Evolutionary conservation across 805 yeast genomes (phyloP), one percentile per base, ranked within the genome.

Genomic region (Zygosaccharomyces pseudorouxii): DNA sequence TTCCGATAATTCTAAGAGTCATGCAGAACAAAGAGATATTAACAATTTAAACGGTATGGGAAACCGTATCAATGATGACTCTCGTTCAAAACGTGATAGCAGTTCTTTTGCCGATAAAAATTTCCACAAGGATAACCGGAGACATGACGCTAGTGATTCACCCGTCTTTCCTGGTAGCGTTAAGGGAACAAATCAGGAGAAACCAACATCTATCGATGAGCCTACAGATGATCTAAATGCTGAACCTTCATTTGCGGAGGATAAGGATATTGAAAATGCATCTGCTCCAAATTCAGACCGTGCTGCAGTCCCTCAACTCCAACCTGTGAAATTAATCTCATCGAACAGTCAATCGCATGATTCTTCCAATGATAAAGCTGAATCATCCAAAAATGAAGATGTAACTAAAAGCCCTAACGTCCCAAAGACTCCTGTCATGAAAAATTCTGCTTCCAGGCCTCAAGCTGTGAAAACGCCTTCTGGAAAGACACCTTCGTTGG

Each of bases 211-310:
- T 18, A 11, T 18, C 19, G 20, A n/a, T 7, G 44, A 29, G 3
- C 14, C n/a, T 23, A 8, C 44, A 20, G 44, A 41, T 5, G 44
- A 41, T 29, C 18, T 41, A n/a, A 42, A 23, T 16, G 44, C 35
- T 19, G 49, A 28, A 22, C 36, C 48, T 8, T 22, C 45, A 12
- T 33, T 28, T 7, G n/a, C 30, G 3, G 51, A 45, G n/a, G 42
- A 25, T 10, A 44, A 38, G 6, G 28, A 36, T 4, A 23, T 38
- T 9, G 37, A 18, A 14, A 43, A 51, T 36, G 47, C 50, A n/a
- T 39, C 53, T 7, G 49, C 33, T 19, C 42, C 43, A n/a, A 40
- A 47, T n/a, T 38, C 47, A 14, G 51, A 45, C 5, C 44, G 5
- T 36, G 12, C 31, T 23, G 5, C 27, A 27, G 25, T 36, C 1